phyloP scores from a whole-genome alignment of 495 filamentous ascomycete genomes.

The Staphylotrichum longicolle region DNA sequence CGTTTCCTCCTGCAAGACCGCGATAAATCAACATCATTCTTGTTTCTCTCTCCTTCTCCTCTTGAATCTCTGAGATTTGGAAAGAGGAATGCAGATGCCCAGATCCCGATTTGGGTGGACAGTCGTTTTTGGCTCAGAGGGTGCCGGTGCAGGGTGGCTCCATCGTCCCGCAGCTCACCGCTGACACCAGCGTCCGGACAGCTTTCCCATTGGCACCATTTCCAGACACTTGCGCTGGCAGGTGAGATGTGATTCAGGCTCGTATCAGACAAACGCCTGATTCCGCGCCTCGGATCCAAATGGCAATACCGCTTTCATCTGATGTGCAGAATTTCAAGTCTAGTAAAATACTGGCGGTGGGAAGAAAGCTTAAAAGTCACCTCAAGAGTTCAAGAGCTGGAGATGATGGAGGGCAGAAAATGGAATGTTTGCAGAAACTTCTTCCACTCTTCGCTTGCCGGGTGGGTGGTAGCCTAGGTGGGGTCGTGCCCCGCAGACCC shows the following conservation, averaged over 20 bases:
- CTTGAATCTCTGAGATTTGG: too few relatives aligned
- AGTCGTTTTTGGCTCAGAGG: too few relatives aligned
- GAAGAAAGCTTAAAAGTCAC: neutral
- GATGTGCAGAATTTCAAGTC: neutral
- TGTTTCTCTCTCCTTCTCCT: too few relatives aligned
- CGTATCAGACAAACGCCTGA: neutral
- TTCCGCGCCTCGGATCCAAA: neutral
- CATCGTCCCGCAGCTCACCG: slow-evolving; percentile 1
- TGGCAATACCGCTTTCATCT: neutral
- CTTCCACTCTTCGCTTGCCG: neutral
- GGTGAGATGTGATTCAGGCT: neutral
- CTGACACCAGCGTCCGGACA: neutral
- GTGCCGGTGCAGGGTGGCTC: too few relatives aligned
- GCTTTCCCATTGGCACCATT: neutral
- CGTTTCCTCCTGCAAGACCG: too few relatives aligned
- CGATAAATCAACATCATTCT: too few relatives aligned
- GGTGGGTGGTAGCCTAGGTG: too few relatives aligned
- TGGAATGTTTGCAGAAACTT: slow-evolving; percentile 1
- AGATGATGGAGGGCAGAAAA: neutral
- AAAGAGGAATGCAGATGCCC: too few relatives aligned
- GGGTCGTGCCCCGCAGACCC: too few relatives aligned
- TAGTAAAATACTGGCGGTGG: neutral
- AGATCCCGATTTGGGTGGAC: too few relatives aligned
- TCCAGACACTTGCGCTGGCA: neutral
- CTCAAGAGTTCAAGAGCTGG: too few relatives aligned